Base-by-base conservation (phyloP, 1,284 basidiomycete species). In the Mycosarcoma maydis region DNA sequence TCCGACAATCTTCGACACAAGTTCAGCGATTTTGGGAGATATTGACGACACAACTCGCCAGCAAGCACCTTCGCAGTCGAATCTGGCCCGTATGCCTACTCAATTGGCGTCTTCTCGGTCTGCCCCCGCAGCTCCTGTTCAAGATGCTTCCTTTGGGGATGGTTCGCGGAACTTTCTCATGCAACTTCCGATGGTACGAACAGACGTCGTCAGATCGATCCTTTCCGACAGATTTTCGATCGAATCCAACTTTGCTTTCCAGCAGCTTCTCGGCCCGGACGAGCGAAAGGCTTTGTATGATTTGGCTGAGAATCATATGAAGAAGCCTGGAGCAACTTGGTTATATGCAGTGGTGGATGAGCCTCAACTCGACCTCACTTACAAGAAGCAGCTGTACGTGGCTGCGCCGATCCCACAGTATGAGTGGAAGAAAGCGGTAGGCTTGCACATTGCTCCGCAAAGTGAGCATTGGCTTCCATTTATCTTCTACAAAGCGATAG, bases 321-420 rank as follows among this genome's bases (percentile, higher is more conserved):
- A 11, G 1, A 34, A 32, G 1, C 46, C 39, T 0, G 34, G n/a
- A 13, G 3, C 17, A 2, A 42, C 30, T 1, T 52, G 50, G 57
- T 27, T 48, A 3, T 36, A 59, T 19, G 22, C 39, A 2, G 26
- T 59, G 2, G 49, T 47, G 8, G 49, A 52, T 22, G 57, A 59
- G 27, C 57, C 57, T 13, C 44, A 59, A 22, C 13, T 33, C 17
- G 40, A 59, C 11, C 49, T 59, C 5, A 29, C 14, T 6, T 52
- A 43, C 24, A 37, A 30, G 36, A 34, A 20, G 22, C 32, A 47
- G 38, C 32, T 59, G 8, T 59, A 48, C 33, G 19, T 59, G 4
- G 49, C 57, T 1, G 19, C 57, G 4, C 57, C 57, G 2, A 24
- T 52, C 3, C 17, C 29, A 1, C 17, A 30, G 1, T 26, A 42